Conservation (phyloP, 345 rosid species). For the Passiflora organensis region DNA sequence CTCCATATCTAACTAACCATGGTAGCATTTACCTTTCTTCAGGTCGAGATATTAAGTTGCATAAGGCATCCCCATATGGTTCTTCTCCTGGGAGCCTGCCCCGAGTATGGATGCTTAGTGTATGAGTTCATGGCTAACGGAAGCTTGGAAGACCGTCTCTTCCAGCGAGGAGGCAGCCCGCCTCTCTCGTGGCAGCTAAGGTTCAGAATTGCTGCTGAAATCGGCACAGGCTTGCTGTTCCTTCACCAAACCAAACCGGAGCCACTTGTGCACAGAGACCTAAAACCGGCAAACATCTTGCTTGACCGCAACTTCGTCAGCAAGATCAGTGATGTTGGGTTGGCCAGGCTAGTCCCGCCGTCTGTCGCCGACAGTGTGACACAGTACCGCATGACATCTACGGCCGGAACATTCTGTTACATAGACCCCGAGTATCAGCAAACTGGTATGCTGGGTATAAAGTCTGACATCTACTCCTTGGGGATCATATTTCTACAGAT, state of each 20-base stretch:
- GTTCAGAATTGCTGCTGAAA: slow-evolving; percentile 78
- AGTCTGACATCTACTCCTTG: slow-evolving; percentile 74
- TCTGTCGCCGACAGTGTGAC: slow-evolving; percentile 71
- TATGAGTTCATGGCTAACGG: slow-evolving; percentile 93
- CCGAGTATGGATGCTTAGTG: slow-evolving; percentile 82
- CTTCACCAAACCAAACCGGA: slow-evolving; percentile 92
- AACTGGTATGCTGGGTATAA: slow-evolving; percentile 80
- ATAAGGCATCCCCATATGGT: slow-evolving; percentile 93
- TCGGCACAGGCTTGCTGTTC: slow-evolving; percentile 65
- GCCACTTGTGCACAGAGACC: slow-evolving; percentile 86
- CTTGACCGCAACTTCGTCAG: slow-evolving; percentile 81
- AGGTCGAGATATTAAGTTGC: slow-evolving; percentile 85
- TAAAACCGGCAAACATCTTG: slow-evolving; percentile 79
- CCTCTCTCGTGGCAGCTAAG: slow-evolving; percentile 78
- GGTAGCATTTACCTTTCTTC: slow-evolving; percentile 5
- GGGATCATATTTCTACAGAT: slow-evolving; percentile 79
- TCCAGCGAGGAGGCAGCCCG: slow-evolving; percentile 50
- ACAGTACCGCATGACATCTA: slow-evolving; percentile 77
- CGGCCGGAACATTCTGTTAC: slow-evolving; percentile 90
- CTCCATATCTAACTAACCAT: too few species aligned
- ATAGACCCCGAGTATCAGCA: slow-evolving; percentile 94
- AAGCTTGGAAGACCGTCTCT: slow-evolving; percentile 80
- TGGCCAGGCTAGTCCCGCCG: slow-evolving; percentile 87
- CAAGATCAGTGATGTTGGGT: slow-evolving; percentile 85
- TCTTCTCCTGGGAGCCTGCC: slow-evolving; percentile 84